Conservation (phyloP, 768 basidiomycete genomes). For the Stropharia rugosoannulata region DNA sequence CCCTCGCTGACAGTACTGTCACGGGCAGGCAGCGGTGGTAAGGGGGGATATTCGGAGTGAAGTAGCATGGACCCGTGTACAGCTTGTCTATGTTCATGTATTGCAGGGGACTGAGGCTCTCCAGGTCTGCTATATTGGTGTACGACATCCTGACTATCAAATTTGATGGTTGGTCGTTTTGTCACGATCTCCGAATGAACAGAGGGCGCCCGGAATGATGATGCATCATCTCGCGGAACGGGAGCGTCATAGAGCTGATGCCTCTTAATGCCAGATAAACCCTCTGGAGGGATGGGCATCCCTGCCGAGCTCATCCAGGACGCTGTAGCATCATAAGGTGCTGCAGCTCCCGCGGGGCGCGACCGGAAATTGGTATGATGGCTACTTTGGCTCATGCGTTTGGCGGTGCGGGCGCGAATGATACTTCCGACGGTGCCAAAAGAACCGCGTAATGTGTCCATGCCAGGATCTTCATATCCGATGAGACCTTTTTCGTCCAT, state of each 20-base stretch:
- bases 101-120: conserved; percentile 40
- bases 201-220: conserved; percentile 39
- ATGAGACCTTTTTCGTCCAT: conserved; percentile 66
- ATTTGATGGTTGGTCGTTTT: conserved; percentile 71
- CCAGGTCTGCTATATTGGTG: conserved; percentile 72
- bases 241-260: conserved; percentile 92
- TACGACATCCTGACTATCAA: conserved; percentile 69
- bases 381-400: conserved; percentile 50
- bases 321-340: conserved; percentile 28
- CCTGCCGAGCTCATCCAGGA: conserved; percentile 23
- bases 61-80: conserved; percentile 28
- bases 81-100: conserved; percentile 48
- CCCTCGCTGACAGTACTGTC: conserved; percentile 18
- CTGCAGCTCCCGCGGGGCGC: conserved; percentile 35
- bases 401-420: conserved; percentile 65
- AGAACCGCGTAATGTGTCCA: conserved; percentile 87
- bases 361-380: conserved; percentile 27
- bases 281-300: conserved; percentile 2
- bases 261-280: conserved; percentile 58
- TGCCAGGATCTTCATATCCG: conserved; percentile 85
- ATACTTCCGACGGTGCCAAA: conserved; percentile 92
- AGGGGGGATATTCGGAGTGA: conserved; percentile 30
- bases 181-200: conserved; percentile 30
- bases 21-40: conserved; percentile 23
- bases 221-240: conserved; percentile 50